phyloP scores from a whole-genome alignment of 352 stramenopile genomes.

The Pythium dissotocum region DNA sequence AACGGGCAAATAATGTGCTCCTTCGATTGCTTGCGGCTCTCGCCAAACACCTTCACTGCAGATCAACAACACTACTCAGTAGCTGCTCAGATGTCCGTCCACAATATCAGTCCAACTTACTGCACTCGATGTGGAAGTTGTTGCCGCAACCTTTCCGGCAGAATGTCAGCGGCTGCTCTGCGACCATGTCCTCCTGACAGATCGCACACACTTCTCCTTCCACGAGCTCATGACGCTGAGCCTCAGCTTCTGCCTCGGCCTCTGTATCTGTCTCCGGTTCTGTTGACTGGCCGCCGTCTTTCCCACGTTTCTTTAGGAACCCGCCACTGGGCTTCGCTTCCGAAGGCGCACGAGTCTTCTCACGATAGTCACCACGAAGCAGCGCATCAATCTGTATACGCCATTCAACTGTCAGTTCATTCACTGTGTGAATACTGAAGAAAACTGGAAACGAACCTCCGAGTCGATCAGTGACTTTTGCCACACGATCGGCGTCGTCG shows the following conservation, averaged over 20 bases:
- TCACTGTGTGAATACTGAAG: too few species aligned
- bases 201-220: slow-evolving; percentile 83
- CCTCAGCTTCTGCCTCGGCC: slow-evolving; percentile 34
- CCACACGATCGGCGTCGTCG: slow-evolving; percentile 72
- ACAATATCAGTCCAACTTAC: slow-evolving; percentile 31
- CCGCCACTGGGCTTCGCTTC: slow-evolving; percentile 18
- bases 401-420: not conserved
- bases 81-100: not conserved
- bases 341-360: slow-evolving; percentile 31
- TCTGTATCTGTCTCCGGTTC: slow-evolving; percentile 28
- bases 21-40: slow-evolving; percentile 79
- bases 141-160: slow-evolving; percentile 79
- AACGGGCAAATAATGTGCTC: slow-evolving; percentile 85
- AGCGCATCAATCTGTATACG: slow-evolving; percentile 57
- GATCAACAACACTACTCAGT: not conserved
- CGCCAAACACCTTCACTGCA: slow-evolving; percentile 82
- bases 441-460: slow-evolving; percentile 34
- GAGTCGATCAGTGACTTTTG: slow-evolving; percentile 86
- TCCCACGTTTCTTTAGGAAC: slow-evolving; percentile 57
- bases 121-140: slow-evolving; percentile 76
- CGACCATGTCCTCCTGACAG: slow-evolving; percentile 82
- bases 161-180: slow-evolving; percentile 61
- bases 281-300: slow-evolving; percentile 32
- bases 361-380: slow-evolving; percentile 59
- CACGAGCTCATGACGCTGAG: slow-evolving; percentile 57